Evolutionary conservation across 768 basidiomycete genomes (phyloP), one percentile per base, ranked within the genome.

Genomic region (Auricularia sp.): DNA sequence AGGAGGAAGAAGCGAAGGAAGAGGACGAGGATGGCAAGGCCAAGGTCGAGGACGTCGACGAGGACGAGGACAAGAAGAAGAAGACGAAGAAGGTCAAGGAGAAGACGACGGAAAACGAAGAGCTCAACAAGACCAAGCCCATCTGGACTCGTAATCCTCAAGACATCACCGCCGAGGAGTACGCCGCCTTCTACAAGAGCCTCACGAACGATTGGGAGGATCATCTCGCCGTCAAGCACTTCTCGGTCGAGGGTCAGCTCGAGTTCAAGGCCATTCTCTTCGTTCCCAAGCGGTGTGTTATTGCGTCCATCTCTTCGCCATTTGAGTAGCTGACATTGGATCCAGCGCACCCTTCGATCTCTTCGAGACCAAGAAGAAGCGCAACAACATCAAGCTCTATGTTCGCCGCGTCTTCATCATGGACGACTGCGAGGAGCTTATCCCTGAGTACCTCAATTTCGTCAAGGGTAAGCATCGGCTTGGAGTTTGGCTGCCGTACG

Each of bases 371-470:
- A 98, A 99, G 90, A 98, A 98, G 91, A 98, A 98, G 87, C 92
- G 96, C 73, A 98, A 98, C 86, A 98, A 98, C 90, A 98, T 99
- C 85, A 99, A 99, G 82, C 94, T 99, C 76, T 99, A 98, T 76
- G 97, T 99, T 71, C 93, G 97, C 82, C 94, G 97, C 65, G 96
- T 98, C 73, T 98, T 99, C 85, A 98, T 99, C 85, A 98, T 97
- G 93, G 97, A 99, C 79, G 95, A 97, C 78, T 98, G 96, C 77
- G 96, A 98, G 82, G 97, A 99, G 74, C 82, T 97, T 75, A 98
- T 96, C 74, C 96, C 96, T 70, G 96, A 98, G 77, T 98, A 98
- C 84, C 92, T 98, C 78, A 98, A 98, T 85, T 98, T 98, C 77
- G 87, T 98, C 81, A 97, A 97, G 86, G 94, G 94, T 68, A 35